Conservation (phyloP, 495 filamentous ascomycete genomes). For the Talaromyces trachyspermus region DNA sequence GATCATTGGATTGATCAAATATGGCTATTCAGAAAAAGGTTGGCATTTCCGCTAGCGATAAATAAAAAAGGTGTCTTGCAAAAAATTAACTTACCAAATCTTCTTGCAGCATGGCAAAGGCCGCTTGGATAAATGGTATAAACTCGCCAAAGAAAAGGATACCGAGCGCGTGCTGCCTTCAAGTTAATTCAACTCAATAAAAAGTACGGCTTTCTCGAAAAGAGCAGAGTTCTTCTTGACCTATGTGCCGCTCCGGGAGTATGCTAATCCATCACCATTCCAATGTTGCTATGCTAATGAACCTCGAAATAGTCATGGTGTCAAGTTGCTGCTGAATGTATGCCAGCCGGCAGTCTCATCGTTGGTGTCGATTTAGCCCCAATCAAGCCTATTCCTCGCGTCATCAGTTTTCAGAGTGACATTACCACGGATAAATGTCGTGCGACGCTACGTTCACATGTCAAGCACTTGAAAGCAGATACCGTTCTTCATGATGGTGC, state of each 20-base stretch:
- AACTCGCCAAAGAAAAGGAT: slow-evolving; percentile 96
- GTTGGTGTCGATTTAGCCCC: slow-evolving; percentile 91
- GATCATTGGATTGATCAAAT: slow-evolving; percentile 1
- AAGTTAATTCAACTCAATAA: slow-evolving; percentile 98
- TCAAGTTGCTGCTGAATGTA: slow-evolving; percentile 93
- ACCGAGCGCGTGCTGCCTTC: slow-evolving; percentile 93
- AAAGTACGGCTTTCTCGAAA: slow-evolving; percentile 95
- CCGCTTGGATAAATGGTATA: slow-evolving; percentile 97
- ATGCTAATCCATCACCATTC: slow-evolving; percentile 29
- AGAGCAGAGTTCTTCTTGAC: slow-evolving; percentile 92
- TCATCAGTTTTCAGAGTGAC: slow-evolving; percentile 93
- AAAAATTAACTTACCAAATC: neutral
- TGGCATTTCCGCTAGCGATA: slow-evolving; percentile 4
- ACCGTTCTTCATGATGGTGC: slow-evolving; percentile 97
- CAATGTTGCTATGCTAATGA: neutral
- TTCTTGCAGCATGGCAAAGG: slow-evolving; percentile 80
- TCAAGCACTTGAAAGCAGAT: slow-evolving; percentile 98
- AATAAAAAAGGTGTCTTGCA: neutral
- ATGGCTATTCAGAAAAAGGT: slow-evolving; percentile 99
- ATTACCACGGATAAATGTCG: slow-evolving; percentile 97
- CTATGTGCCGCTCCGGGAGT: slow-evolving; percentile 94
- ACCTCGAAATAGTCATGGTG: slow-evolving; percentile 67
- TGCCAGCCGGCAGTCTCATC: slow-evolving; percentile 85
- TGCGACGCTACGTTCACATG: slow-evolving; percentile 78
- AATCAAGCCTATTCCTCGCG: slow-evolving; percentile 90